These are phyloP conservation scores for Dryadomyces sulphureus DNA, from an alignment of 2,329 filamentous ascomycete genomes.

Conservation along the genomic window DNA sequence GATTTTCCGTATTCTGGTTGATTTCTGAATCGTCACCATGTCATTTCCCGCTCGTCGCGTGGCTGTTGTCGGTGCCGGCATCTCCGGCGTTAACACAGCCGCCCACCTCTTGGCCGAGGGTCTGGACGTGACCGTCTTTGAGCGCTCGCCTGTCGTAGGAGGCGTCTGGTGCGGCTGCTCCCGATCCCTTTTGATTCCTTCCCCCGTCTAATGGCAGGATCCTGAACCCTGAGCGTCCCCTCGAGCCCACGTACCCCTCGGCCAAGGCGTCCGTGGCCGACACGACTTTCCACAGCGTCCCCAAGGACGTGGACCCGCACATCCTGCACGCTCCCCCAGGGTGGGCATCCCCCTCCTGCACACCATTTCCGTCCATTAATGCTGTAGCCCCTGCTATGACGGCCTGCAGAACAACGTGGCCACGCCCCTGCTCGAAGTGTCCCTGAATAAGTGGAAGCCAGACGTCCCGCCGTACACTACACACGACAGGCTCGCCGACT, in stretches of 20 bases:
- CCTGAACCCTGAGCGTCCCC: constrained; percentile 17
- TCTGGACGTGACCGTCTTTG: constrained; percentile 22
- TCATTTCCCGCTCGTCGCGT: constrained; percentile 11
- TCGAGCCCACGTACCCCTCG: constrained; percentile 19
- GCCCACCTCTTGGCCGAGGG: constrained; percentile 22
- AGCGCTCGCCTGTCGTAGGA: constrained; percentile 18
- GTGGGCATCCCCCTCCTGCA: too few species aligned
- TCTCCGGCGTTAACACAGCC: constrained; percentile 23
- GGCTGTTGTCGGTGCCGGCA: constrained; percentile 24
- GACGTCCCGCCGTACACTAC: constrained; percentile 44
- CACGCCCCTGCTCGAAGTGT: constrained; percentile 32
- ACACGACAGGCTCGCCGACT: constrained; percentile 40
- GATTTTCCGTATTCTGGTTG: neutral
- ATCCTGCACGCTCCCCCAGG: constrained; percentile 8
- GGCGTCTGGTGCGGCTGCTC: constrained; percentile 20
- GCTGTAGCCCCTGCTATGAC: constrained; percentile 32
- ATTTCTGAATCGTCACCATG: neutral
- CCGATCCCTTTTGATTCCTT: too few species aligned
- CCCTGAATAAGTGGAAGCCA: constrained; percentile 35
- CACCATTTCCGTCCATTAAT: too few species aligned
- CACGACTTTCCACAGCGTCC: constrained; percentile 17
- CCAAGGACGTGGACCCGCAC: constrained; percentile 25
- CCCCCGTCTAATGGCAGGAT: neutral
- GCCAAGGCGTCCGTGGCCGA: constrained; percentile 16
- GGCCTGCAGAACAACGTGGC: constrained; percentile 63